Conservation (phyloP, 2,329 filamentous ascomycete genomes). For the Calcarisporium arbuscula region DNA sequence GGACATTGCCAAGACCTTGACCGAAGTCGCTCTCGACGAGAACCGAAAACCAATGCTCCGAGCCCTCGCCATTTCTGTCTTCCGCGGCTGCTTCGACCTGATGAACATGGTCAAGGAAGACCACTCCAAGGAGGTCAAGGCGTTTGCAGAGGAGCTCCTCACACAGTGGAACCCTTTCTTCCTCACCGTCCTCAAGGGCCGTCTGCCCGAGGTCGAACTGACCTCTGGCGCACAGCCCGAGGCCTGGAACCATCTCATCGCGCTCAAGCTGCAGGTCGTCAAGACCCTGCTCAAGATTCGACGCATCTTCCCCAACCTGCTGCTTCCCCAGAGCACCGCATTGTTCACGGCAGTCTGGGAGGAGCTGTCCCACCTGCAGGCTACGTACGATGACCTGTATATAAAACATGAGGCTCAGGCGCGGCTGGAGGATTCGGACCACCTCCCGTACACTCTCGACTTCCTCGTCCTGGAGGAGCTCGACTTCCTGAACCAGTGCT, state of each 20-base stretch:
- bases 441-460: slow-evolving; percentile 89
- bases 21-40: slow-evolving; percentile 72
- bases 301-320: slow-evolving; percentile 70
- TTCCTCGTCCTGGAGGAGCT: slow-evolving; percentile 90
- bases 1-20: slow-evolving; percentile 78
- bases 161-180: slow-evolving; percentile 87
- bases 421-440: slow-evolving; percentile 81
- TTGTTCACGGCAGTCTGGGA: slow-evolving; percentile 88
- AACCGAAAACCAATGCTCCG: slow-evolving; percentile 69
- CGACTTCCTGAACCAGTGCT: slow-evolving; percentile 87
- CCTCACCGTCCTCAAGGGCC: slow-evolving; percentile 66
- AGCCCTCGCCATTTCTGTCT: slow-evolving; percentile 82
- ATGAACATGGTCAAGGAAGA: slow-evolving; percentile 96
- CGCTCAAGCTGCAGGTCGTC: slow-evolving; percentile 88
- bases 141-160: slow-evolving; percentile 82
- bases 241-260: slow-evolving; percentile 72
- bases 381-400: slow-evolving; percentile 74
- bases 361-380: slow-evolving; percentile 69
- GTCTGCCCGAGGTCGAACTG: slow-evolving; percentile 58
- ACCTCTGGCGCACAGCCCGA: slow-evolving; percentile 48
- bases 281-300: slow-evolving; percentile 90
- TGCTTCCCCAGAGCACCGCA: slow-evolving; percentile 73
- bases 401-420: slow-evolving; percentile 81
- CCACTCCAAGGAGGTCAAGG: slow-evolving; percentile 77
- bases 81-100: slow-evolving; percentile 86